Evolutionary conservation across 805 yeast species (phyloP).

Genomic region (Wickerhamomyces chambardii): DNA sequence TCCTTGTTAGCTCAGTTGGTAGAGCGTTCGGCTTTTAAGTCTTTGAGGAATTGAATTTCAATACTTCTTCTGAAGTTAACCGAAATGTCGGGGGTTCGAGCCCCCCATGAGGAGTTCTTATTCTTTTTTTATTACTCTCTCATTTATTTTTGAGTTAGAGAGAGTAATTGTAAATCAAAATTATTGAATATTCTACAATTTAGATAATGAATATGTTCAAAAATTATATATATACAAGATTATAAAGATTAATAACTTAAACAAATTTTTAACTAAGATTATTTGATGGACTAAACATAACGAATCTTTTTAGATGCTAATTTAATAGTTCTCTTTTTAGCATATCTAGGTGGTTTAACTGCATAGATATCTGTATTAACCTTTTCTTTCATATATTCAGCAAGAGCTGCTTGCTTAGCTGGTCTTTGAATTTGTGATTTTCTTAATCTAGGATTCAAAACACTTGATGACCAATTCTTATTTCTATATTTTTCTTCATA

Average conservation of each 20-base stretch:
- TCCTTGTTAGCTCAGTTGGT: conserved; percentile 22
- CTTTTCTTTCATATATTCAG: conserved; percentile 51
- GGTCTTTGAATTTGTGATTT: conserved; percentile 63
- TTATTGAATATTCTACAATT: no score
- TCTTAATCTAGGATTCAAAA: conserved; percentile 51
- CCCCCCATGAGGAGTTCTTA: conserved; percentile 22
- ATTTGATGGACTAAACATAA: no score
- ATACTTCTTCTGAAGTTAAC: conserved; percentile 9
- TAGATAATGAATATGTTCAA: no score
- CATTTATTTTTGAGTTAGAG: no score
- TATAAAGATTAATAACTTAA: no score
- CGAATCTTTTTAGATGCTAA: background rate
- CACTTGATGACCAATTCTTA: conserved; percentile 70
- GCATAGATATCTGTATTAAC: conserved; percentile 61
- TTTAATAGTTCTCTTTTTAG: background rate
- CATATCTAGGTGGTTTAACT: conserved; percentile 29
- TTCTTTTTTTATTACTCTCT: conserved; percentile 2
- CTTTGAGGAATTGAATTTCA: background rate
- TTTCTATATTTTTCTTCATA: conserved; percentile 67
- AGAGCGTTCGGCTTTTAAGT: conserved; percentile 22
- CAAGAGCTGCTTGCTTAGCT: conserved; percentile 49
- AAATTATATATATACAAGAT: no score
- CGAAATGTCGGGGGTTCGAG: conserved; percentile 23
- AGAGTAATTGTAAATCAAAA: no score
- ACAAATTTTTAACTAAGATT: no score